Percentiles rank a stretch among this genome's conserved stretches.
Evolutionary conservation across 441 rosid genomes (phyloP).

Genomic region (Populus hybrid): DNA sequence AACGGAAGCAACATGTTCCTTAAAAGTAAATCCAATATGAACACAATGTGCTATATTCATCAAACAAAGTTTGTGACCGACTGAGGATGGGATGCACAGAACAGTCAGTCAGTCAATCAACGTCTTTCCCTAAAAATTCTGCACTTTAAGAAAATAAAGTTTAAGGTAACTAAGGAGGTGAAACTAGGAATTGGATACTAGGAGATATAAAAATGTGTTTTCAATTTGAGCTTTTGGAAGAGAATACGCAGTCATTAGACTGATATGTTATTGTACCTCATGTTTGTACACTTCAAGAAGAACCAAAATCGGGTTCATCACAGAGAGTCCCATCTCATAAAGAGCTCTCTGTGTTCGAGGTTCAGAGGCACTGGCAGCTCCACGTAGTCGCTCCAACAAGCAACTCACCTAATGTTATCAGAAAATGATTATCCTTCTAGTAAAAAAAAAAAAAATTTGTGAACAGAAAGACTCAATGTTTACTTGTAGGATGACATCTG

Average conservation of each 20-base stretch:
- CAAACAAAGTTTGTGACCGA: not conserved
- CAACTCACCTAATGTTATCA: conserved; percentile 64
- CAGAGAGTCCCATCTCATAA: conserved; percentile 85
- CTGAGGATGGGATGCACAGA: not conserved
- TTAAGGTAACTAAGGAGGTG: not conserved
- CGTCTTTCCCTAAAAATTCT: not conserved
- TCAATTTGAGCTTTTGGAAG: not conserved
- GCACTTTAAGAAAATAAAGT: not conserved
- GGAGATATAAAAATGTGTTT: not conserved
- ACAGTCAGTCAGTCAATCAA: not conserved
- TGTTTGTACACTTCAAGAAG: conserved; percentile 92
- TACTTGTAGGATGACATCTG: conserved; percentile 80
- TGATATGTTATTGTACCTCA: conserved; percentile 56
- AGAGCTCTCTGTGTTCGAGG: conserved; percentile 91
- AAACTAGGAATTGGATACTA: not conserved
- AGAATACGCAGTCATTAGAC: conserved; percentile 11
- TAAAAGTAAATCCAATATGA: not conserved
- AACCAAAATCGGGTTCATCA: conserved; percentile 61
- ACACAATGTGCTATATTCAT: not conserved
- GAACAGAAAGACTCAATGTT: conserved; percentile 21
- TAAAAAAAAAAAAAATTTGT: conserved; percentile 8
- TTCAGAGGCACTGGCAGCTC: conserved; percentile 93
- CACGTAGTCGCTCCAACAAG: conserved; percentile 89
- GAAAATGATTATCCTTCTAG: conserved; percentile 16
- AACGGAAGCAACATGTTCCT: not conserved